phyloP scores from a whole-genome alignment of 2,329 filamentous ascomycete genomes.

The Cladosporium sp. region DNA sequence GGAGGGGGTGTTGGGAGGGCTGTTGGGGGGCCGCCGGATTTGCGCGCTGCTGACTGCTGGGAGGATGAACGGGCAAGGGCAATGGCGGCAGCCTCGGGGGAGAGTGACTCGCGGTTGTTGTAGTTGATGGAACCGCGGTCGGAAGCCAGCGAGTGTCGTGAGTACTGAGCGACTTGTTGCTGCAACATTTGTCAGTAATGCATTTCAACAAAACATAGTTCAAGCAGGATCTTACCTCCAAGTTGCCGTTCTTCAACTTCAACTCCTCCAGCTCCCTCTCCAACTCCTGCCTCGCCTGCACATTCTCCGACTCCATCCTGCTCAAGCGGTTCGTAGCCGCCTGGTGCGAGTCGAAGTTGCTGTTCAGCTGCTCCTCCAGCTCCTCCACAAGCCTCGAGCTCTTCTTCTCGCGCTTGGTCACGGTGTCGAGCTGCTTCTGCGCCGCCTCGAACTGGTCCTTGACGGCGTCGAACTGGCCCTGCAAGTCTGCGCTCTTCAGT shows the following conservation, averaged over 20 bases:
- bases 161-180: slow-evolving; percentile 45
- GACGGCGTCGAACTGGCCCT: slow-evolving; percentile 40
- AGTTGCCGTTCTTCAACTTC: slow-evolving; percentile 62
- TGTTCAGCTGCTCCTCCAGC: slow-evolving; percentile 91
- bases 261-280: slow-evolving; percentile 69
- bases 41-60: slow-evolving; percentile 66
- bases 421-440: slow-evolving; percentile 50
- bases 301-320: slow-evolving; percentile 47
- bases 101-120: slow-evolving; percentile 44
- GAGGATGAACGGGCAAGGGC: slow-evolving; percentile 51
- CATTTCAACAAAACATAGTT: not conserved
- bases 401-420: slow-evolving; percentile 70
- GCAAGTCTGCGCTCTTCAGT: slow-evolving; percentile 34
- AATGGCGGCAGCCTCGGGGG: slow-evolving; percentile 36
- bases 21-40: slow-evolving; percentile 66
- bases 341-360: slow-evolving; percentile 90
- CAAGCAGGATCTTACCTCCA: slow-evolving; percentile 60
- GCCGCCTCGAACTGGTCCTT: slow-evolving; percentile 48
- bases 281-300: slow-evolving; percentile 40
- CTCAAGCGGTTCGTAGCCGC: slow-evolving; percentile 78
- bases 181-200: slow-evolving; percentile 35
- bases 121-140: slow-evolving; percentile 23
- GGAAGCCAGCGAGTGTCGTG: slow-evolving; percentile 28
- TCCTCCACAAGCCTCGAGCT: slow-evolving; percentile 89
- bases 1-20: slow-evolving; percentile 91